These are phyloP conservation scores for Alternaria atra DNA, from an alignment of 2,329 filamentous ascomycete genomes.

Conservation along the genomic window DNA sequence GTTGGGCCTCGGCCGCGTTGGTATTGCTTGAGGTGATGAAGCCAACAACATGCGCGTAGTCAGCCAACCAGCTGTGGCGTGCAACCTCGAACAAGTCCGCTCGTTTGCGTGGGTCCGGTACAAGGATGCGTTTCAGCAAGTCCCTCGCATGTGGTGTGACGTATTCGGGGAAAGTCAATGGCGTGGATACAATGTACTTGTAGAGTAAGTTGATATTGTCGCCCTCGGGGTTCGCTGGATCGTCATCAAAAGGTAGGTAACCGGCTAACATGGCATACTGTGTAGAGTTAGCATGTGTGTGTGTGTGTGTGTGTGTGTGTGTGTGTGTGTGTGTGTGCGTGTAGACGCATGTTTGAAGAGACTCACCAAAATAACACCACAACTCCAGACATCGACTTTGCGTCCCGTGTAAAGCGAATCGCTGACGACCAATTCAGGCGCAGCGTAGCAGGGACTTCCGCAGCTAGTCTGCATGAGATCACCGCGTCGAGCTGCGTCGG, in stretches of 20 bases:
- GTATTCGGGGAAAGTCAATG: slow-evolving; percentile 97
- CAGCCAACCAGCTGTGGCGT: slow-evolving; percentile 96
- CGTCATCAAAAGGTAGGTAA: slow-evolving; percentile 97
- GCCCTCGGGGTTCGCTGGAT: slow-evolving; percentile 96
- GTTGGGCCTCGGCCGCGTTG: slow-evolving; percentile 83
- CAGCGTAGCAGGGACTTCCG: slow-evolving; percentile 96
- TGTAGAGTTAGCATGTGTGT: slow-evolving; percentile 18
- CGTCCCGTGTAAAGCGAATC: slow-evolving; percentile 96
- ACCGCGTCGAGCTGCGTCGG: slow-evolving; percentile 80
- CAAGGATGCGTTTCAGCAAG: slow-evolving; percentile 88
- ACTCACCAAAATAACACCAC: slow-evolving; percentile 94
- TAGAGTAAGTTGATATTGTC: slow-evolving; percentile 99
- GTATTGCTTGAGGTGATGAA: slow-evolving; percentile 97
- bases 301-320: not conserved
- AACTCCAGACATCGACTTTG: slow-evolving; percentile 99
- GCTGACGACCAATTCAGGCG: slow-evolving; percentile 95
- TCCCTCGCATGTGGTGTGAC: slow-evolving; percentile 96
- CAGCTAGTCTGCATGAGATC: slow-evolving; percentile 99
- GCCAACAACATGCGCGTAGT: slow-evolving; percentile 95
- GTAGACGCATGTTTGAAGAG: slow-evolving; percentile 7
- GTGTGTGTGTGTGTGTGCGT: no score
- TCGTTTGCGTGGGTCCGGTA: slow-evolving; percentile 92
- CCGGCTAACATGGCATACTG: slow-evolving; percentile 99
- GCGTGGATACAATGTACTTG: slow-evolving; percentile 98
- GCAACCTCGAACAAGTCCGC: slow-evolving; percentile 98